Percentiles rank a stretch among this genome's conserved stretches.
These are phyloP conservation scores for Gypsophila paniculata DNA, from an alignment of 179 eudicot genomes.

Conservation along the genomic window DNA sequence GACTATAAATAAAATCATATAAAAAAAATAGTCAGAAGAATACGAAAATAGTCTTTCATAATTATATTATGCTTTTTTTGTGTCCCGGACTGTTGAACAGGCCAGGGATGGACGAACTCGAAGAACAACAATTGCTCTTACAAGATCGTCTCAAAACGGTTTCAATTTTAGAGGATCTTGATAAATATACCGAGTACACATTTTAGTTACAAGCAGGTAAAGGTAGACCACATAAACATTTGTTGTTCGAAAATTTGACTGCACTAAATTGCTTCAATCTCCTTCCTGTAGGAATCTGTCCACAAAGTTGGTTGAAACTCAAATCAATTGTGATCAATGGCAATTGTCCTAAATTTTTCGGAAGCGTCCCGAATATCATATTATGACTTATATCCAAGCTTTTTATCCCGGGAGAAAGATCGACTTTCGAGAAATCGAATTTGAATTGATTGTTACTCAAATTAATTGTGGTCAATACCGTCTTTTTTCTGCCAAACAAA, in stretches of 20 bases:
- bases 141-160: too few species aligned
- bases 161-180: too few species aligned
- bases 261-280: constrained; percentile 17
- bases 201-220: constrained; percentile 21
- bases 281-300: constrained; percentile 18
- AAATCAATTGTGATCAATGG: constrained; percentile 16
- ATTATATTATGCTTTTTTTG: too few species aligned
- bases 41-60: too few species aligned
- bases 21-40: too few species aligned
- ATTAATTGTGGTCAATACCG: not conserved
- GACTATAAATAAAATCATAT: too few species aligned
- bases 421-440: constrained; percentile 5
- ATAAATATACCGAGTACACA: too few species aligned
- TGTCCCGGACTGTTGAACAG: too few species aligned
- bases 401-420: constrained; percentile 12
- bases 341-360: constrained; percentile 16
- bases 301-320: constrained; percentile 19
- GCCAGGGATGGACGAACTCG: too few species aligned
- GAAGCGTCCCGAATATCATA: constrained; percentile 18
- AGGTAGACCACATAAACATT: constrained; percentile 27
- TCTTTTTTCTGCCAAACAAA: constrained; percentile 14
- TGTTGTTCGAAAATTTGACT: constrained; percentile 21
- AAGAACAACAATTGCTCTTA: too few species aligned
- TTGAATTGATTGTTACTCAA: constrained; percentile 11
- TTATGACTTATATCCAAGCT: constrained; percentile 13